Evolutionary conservation across 2,329 filamentous ascomycete genomes (phyloP).

Genomic region (Stromatinia cepivora): DNA sequence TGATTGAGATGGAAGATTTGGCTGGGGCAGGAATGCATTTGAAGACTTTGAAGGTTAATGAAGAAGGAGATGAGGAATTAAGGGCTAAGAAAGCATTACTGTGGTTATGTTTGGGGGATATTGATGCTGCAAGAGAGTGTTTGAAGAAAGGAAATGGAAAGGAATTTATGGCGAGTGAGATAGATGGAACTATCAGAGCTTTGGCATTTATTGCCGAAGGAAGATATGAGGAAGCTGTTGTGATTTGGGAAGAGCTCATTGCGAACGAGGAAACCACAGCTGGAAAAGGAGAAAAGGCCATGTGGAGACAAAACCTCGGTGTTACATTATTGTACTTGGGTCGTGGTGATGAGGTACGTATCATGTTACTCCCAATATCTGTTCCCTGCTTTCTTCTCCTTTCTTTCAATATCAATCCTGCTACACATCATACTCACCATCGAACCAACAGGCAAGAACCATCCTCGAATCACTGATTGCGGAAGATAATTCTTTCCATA

Average conservation of each 20-base stretch:
- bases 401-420: neutral
- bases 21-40: conserved; percentile 77
- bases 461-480: conserved; percentile 67
- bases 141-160: conserved; percentile 41
- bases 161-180: conserved; percentile 37
- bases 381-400: neutral
- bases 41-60: conserved; percentile 50
- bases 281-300: conserved; percentile 55
- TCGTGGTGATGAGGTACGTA: conserved; percentile 65
- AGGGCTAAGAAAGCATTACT: conserved; percentile 61
- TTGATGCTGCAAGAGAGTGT: conserved; percentile 62
- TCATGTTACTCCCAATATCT: neutral
- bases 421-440: conserved; percentile 3
- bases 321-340: conserved; percentile 84
- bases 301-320: conserved; percentile 78
- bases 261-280: conserved; percentile 32
- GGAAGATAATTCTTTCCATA: conserved; percentile 67
- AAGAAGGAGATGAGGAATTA: conserved; percentile 43
- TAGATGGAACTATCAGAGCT: conserved; percentile 58
- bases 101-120: conserved; percentile 76
- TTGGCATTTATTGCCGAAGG: conserved; percentile 78
- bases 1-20: conserved; percentile 86
- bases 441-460: conserved; percentile 54
- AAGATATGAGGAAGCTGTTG: conserved; percentile 63
- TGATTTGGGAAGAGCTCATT: conserved; percentile 58